Conservation (phyloP, 345 rosid species). For the Jatropha curcas region DNA sequence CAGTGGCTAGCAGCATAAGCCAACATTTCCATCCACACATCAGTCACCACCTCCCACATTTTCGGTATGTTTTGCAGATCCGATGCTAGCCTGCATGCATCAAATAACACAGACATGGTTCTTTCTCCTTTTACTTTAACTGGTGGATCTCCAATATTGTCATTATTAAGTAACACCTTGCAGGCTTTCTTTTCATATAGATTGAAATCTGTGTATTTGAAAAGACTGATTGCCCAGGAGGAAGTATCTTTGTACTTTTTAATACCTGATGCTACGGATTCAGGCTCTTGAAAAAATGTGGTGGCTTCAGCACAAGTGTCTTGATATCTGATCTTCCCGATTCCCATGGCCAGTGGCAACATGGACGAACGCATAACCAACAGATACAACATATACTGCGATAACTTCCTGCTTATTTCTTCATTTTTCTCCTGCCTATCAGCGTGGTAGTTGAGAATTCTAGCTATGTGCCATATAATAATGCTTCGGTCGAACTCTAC, state of each 20-base stretch:
- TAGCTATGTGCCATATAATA: conserved; percentile 29
- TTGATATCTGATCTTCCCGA: conserved; percentile 25
- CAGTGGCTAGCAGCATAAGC: conserved; percentile 17
- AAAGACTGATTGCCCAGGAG: no score
- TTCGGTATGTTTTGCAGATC: background rate
- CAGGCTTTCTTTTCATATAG: background rate
- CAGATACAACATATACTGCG: conserved; percentile 49
- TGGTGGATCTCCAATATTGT: background rate
- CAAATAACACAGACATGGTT: background rate
- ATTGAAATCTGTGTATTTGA: no score
- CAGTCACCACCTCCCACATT: conserved; percentile 10
- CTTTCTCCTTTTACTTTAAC: background rate
- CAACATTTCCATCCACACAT: conserved; percentile 24
- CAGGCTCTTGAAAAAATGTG: conserved; percentile 18
- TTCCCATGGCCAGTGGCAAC: conserved; percentile 39
- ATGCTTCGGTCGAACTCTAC: conserved; percentile 23
- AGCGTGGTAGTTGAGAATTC: conserved; percentile 23
- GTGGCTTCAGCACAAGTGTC: conserved; percentile 33
- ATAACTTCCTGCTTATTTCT: conserved; percentile 27
- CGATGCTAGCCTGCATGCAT: conserved; percentile 3
- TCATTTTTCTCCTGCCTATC: no score
- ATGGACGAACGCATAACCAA: conserved; percentile 24
- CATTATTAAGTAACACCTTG: background rate
- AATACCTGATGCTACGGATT: background rate
- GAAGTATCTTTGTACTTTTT: background rate